Base-by-base conservation (phyloP, 768 basidiomycete genomes). In the Scleroderma bovista region DNA sequence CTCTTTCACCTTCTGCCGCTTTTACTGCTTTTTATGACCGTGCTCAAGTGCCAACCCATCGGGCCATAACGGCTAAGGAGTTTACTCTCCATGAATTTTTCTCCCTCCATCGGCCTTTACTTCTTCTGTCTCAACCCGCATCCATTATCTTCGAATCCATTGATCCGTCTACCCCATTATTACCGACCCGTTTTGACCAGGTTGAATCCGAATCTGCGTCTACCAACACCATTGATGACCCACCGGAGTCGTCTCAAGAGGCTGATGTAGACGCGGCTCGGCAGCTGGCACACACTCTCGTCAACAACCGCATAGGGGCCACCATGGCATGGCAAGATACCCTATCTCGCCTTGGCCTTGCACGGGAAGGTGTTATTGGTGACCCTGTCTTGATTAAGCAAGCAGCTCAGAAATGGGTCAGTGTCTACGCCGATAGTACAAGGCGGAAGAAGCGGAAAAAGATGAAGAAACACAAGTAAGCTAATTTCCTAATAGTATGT, bases 401-500 rank as follows among this genome's bases (percentile, higher is more conserved):
- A 57, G 69, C 75, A 57, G 76, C 80, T 15, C 76, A 75, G 63
- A 79, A 81, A 51, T 84, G 77, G 76, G 75, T 81, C 56, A 76
- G 79, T 39, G 76, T 88, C 15, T 67, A 81, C 64, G 74, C 88
- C 70, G 90, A 92, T 59, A 91, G 89, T 57, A 82, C 81, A 24
- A 87, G 84, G 74, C 79, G 89, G 67, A 93, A 93, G 76, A 77
- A 81, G 58, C 75, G 81, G 75, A 87, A 83, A 82, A 95, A 94
- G 83, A 95, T 95, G 84, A 91, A 86, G 79, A 95, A 93, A 72
- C 93, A 95, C 68, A 94, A 94, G 91, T 92, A 62, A 69, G 88
- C 76, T 3, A 23, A 23, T 22, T 47, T 8, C 38, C 39, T 6
- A 36, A 6, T 47, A 51, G 32, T n/a, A 50, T 50, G 47, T 42